Evolutionary conservation across 441 rosid species (phyloP).

Genomic region (Populus tomentosa): DNA sequence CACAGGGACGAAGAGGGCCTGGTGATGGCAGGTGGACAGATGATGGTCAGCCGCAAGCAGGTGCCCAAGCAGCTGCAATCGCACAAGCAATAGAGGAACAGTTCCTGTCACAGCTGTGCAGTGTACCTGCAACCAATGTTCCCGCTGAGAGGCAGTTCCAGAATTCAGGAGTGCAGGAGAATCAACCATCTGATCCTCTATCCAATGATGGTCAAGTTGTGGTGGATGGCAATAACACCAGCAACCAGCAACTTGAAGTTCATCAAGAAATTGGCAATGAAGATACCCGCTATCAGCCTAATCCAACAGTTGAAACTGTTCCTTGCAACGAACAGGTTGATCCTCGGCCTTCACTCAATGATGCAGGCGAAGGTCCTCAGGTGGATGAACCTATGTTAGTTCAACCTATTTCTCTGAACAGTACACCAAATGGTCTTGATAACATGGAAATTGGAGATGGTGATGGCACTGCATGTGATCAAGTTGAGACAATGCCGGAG

Average conservation of each 20-base stretch:
- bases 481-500: constrained; percentile 37
- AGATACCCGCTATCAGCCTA: constrained; percentile 30
- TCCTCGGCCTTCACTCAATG: constrained; percentile 27
- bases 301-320: constrained; percentile 35
- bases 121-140: constrained; percentile 45
- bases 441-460: constrained; percentile 78
- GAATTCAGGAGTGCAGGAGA: constrained; percentile 57
- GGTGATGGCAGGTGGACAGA: constrained; percentile 97
- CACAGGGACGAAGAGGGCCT: constrained; percentile 73
- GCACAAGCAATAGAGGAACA: constrained; percentile 91
- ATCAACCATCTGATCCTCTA: constrained; percentile 42
- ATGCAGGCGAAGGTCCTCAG: constrained; percentile 28
- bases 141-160: constrained; percentile 64
- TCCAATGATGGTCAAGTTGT: constrained; percentile 44
- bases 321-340: constrained; percentile 33
- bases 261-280: constrained; percentile 42
- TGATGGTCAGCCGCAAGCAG: constrained; percentile 91
- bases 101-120: constrained; percentile 62
- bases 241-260: constrained; percentile 51
- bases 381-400: constrained; percentile 44
- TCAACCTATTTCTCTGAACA: constrained; percentile 53
- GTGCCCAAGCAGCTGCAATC: constrained; percentile 76
- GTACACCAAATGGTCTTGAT: constrained; percentile 56
- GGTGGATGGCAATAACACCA: constrained; percentile 42
- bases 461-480: constrained; percentile 41